Evolutionary conservation across 2,329 filamentous ascomycete genomes (phyloP), one percentile per base, ranked within the genome.

Genomic region (Trichoderma endophyticum): DNA sequence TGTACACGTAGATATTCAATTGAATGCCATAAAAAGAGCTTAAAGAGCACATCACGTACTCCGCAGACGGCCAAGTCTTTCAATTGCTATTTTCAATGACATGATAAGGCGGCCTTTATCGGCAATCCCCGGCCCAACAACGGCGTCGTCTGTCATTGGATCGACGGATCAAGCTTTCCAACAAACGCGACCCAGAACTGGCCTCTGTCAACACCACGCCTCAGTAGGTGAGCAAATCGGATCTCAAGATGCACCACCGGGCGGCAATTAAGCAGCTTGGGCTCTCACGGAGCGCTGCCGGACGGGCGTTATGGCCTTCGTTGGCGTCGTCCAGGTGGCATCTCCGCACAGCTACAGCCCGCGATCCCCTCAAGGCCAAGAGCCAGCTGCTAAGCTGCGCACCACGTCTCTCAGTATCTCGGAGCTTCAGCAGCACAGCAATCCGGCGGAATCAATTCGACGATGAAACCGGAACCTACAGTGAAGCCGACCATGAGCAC

Each of bases 61-160:
- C 18, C 21, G 26, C 6, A 30, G 57, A 24, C 57, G 32, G 5
- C 11, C 9, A 34, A 21, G 3, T 14, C n/a, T 24, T 34, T 32
- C 30, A 4, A 60, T 34, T 6, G 11, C 18, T 60, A n/a, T 2
- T 24, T 54, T 15, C 4, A 7, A 2, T 4, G 24, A 28, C 21
- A 61, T 28, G 51, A 61, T 12, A 28, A 59, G 24, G 51, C 67
- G 67, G 67, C 67, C 67, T 70, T 36, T 21, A 59, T 70, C 67
- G 67, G 67, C 30, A 70, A 70, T 26, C 57, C 67, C 67, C 67
- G 67, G 67, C 67, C 39, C 18, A 43, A 51, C 67, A 62, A 70
- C 8, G 24, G 36, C 18, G 56, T 28, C 28, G 36, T 12, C 30
- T 32, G 57, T 28, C 21, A 61, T 36, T 70, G 57, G 39, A 51